These are phyloP conservation scores for Boletales sp. DNA, from an alignment of 768 basidiomycete genomes.

Conservation along the genomic window DNA sequence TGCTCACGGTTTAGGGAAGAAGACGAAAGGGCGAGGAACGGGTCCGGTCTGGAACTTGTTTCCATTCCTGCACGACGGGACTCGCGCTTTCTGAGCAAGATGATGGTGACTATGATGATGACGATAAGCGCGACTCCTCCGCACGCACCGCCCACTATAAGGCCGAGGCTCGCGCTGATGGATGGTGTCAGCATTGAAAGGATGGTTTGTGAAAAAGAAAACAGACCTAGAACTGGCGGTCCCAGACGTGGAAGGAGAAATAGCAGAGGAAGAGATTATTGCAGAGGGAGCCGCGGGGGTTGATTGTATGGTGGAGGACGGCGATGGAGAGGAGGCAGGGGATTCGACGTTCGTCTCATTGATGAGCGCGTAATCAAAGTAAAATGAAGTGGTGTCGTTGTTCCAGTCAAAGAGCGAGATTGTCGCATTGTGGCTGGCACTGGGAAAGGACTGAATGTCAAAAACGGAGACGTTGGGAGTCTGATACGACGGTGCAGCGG, in stretches of 20 bases:
- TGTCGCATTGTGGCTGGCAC: constrained; percentile 6
- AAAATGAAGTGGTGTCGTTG: constrained; percentile 1
- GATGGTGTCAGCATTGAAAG: neutral
- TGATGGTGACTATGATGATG: neutral
- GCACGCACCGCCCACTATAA: constrained; percentile 5
- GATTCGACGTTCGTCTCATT: constrained; percentile 6
- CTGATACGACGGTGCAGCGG: constrained; percentile 11
- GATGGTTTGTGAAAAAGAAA: no score
- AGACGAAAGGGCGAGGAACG: neutral
- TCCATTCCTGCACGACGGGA: neutral
- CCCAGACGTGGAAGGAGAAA: no score
- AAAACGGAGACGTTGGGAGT: constrained; percentile 14
- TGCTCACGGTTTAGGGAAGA: no score
- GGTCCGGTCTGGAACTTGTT: constrained; percentile 2
- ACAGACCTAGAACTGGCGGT: neutral
- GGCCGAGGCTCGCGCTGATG: constrained; percentile 3
- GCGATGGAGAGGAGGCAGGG: neutral
- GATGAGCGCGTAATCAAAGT: constrained; percentile 14
- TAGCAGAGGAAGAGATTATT: no score
- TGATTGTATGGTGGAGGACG: neutral
- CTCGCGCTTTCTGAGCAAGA: constrained; percentile 6
- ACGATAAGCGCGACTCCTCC: constrained; percentile 2
- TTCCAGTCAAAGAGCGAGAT: constrained; percentile 11
- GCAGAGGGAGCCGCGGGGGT: no score
- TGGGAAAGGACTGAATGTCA: constrained; percentile 9